phyloP scores from a whole-genome alignment of 805 yeast species.

The Lipomyces anomalus region DNA sequence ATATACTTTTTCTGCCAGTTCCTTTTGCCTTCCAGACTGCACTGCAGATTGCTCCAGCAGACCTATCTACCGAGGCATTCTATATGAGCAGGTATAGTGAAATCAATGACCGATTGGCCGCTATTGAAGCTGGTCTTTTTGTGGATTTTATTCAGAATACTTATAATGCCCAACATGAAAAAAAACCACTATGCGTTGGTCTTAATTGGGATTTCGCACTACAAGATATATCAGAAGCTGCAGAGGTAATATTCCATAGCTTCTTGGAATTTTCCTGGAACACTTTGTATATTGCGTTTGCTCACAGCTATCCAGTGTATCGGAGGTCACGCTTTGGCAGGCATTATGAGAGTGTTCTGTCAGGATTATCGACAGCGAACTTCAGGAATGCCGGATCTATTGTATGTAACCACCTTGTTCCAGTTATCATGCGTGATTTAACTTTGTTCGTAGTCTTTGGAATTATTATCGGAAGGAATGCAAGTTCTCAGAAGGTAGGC shows the following conservation, averaged over 20 bases:
- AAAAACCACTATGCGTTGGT: constrained; percentile 28
- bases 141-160: constrained; percentile 4
- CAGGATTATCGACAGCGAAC: constrained; percentile 26
- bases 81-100: constrained; percentile 20
- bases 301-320: too few species aligned
- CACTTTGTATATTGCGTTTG: too few species aligned
- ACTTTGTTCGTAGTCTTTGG: constrained; percentile 28
- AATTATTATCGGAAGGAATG: constrained; percentile 16
- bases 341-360: constrained; percentile 24
- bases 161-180: constrained; percentile 17
- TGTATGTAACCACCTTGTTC: constrained; percentile 9
- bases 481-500: constrained; percentile 15
- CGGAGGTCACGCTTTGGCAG: constrained; percentile 19
- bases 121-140: constrained; percentile 12
- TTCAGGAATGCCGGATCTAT: constrained; percentile 37
- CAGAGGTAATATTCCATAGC: constrained; percentile 9
- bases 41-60: constrained; percentile 33
- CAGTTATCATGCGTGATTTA: not conserved
- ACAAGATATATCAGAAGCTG: constrained; percentile 24
- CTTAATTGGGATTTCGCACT: constrained; percentile 30
- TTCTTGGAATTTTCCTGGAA: too few species aligned
- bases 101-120: constrained; percentile 27
- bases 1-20: constrained; percentile 22
- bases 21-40: constrained; percentile 31
- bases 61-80: constrained; percentile 27